phyloP scores from a whole-genome alignment of 2,329 filamentous ascomycete species.

The Hymenoscyphus albidus region DNA sequence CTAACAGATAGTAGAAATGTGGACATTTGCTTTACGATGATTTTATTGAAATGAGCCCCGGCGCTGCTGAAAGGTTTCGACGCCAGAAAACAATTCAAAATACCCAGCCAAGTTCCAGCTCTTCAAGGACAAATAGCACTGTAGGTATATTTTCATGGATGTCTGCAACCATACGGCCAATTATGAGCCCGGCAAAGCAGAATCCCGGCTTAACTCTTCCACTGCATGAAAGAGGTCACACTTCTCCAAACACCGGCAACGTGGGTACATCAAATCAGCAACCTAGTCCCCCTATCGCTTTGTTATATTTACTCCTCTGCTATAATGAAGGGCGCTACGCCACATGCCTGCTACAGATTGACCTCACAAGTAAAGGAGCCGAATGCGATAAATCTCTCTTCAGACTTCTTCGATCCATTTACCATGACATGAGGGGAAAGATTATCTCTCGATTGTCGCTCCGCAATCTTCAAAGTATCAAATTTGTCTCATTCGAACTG shows the following conservation, averaged over 20 bases:
- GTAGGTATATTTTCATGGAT: background rate
- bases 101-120: background rate
- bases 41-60: slow-evolving; percentile 15
- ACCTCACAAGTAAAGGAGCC: slow-evolving; percentile 13
- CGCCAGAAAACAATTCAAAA: background rate
- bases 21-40: slow-evolving; percentile 17
- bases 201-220: background rate
- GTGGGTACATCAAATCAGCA: background rate
- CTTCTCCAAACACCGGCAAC: background rate
- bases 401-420: slow-evolving; percentile 14
- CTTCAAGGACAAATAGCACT: background rate
- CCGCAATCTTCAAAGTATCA: slow-evolving; percentile 19
- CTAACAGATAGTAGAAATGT: slow-evolving; percentile 14
- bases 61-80: slow-evolving; percentile 4
- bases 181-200: background rate
- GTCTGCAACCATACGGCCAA: background rate
- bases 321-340: slow-evolving; percentile 20
- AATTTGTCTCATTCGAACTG: slow-evolving; percentile 26
- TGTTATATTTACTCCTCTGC: slow-evolving; percentile 22
- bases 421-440: slow-evolving; percentile 13
- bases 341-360: slow-evolving; percentile 21
- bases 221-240: background rate
- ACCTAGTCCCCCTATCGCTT: background rate
- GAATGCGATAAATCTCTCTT: slow-evolving; percentile 21
- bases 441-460: slow-evolving; percentile 17